Evolutionary conservation across 2,329 filamentous ascomycete species (phyloP).

Genomic region (Ascochyta pisi): DNA sequence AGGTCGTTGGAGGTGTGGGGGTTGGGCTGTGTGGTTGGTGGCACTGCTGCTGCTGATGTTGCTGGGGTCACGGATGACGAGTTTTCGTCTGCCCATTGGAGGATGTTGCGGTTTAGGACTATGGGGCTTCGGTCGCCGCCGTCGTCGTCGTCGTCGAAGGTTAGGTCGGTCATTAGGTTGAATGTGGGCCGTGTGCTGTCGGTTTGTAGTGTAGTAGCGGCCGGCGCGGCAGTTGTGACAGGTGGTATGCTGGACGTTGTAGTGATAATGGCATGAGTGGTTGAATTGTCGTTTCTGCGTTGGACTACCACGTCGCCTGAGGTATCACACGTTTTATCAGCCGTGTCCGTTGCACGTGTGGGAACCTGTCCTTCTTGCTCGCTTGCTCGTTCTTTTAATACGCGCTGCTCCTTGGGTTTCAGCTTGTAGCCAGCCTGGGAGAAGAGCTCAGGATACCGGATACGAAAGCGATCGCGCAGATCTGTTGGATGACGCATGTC

Average conservation of each 20-base stretch:
- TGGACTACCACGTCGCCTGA: neutral
- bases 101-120: conserved; percentile 47
- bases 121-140: conserved; percentile 34
- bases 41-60: neutral
- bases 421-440: conserved; percentile 55
- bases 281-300: neutral
- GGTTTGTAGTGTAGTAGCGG: conserved; percentile 18
- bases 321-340: neutral
- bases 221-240: neutral
- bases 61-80: conserved; percentile 18
- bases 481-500: conserved; percentile 61
- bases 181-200: conserved; percentile 23
- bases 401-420: conserved; percentile 39
- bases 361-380: conserved; percentile 3
- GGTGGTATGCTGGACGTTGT: neutral
- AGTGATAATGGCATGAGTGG: neutral
- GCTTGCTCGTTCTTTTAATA: conserved; percentile 22
- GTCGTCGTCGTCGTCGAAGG: conserved; percentile 29
- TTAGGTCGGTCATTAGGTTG: conserved; percentile 27
- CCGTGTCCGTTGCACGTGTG: neutral
- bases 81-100: conserved; percentile 49
- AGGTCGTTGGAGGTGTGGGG: conserved; percentile 5
- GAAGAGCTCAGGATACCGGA: conserved; percentile 65
- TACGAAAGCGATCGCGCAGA: conserved; percentile 67
- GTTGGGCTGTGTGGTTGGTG: neutral